Evolutionary conservation across 768 basidiomycete species (phyloP).

Genomic region (Lactarius sp.): DNA sequence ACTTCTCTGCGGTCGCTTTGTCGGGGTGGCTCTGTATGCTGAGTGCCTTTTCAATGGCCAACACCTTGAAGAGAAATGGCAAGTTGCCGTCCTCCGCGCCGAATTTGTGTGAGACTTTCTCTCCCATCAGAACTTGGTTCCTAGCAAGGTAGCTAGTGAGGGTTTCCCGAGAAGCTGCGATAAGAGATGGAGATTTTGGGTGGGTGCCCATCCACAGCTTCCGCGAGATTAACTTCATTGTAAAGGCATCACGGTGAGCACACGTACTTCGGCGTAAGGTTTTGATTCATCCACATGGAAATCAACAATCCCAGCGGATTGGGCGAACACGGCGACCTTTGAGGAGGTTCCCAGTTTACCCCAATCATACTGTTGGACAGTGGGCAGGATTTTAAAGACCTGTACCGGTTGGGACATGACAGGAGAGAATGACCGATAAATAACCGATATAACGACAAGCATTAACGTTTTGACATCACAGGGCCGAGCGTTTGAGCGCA

Average conservation of each 20-base stretch:
- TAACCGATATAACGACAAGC: background rate
- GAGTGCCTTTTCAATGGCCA: constrained; percentile 83
- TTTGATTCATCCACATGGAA: constrained; percentile 64
- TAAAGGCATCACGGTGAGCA: background rate
- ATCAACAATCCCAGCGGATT: constrained; percentile 52
- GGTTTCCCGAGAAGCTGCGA: constrained; percentile 39
- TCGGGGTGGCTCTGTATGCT: constrained; percentile 93
- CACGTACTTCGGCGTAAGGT: constrained; percentile 88
- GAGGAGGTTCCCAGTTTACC: constrained; percentile 77
- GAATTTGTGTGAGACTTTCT: constrained; percentile 22
- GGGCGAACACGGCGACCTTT: constrained; percentile 84
- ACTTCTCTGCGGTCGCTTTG: constrained; percentile 66
- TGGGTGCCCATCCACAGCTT: constrained; percentile 99
- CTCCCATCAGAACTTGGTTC: constrained; percentile 58
- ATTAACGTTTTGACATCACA: background rate
- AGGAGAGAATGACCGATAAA: background rate
- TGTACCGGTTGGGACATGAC: constrained; percentile 20
- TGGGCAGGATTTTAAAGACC: constrained; percentile 80
- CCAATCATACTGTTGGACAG: constrained; percentile 92
- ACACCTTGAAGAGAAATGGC: constrained; percentile 89
- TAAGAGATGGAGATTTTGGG: constrained; percentile 59
- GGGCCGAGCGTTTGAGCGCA: no score
- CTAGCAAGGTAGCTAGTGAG: constrained; percentile 59
- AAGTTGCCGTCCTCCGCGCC: constrained; percentile 59
- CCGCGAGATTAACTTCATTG: background rate